Base-by-base conservation (phyloP, 805 yeast species). In the Ogataea trehalophila region DNA sequence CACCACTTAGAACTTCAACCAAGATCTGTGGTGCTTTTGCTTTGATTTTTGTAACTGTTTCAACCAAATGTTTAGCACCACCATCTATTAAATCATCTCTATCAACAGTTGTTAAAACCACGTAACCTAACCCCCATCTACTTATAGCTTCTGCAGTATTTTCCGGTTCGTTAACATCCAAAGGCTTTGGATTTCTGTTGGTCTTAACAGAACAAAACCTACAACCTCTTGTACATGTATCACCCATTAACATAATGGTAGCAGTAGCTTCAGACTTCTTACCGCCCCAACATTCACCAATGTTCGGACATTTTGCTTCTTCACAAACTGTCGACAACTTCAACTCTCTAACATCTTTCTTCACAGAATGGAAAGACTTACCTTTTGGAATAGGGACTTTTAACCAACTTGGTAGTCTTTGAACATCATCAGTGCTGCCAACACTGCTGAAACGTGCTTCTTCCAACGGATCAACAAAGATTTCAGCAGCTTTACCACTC, bases 271-370 rank as follows among this genome's bases (percentile, higher is more conserved):
- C 92, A 6, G 92, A 80, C 65, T 91, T 85, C 59, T 83, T 80
- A 31, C 99, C 99, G 47, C 99, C 98, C 99, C 99, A 94, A 69
- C 99, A 94, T 66, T 94, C 99, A 44, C 98, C 97, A 52, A 94
- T 94, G 66, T 94, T 94, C n/a, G 99, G 99, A 69, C 99, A 94
- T 62, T 94, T 85, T 5, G 99, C 99, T 62, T 94, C 99, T 68
- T 94, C 98, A 69, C 99, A 94, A 31, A 94, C 99, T 0, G 99
- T 94, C 35, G 96, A 85, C 44, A 94, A 72, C 54, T 89, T 88
- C 50, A 94, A 72, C 49, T 95, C 97, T 51, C 89, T 76, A 33
- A 94, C 83, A 62, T 94, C 99, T 42, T 80, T 77, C 62, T 92
- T 90, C 56, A 94, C 73, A 56, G 81, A 83, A 58, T 83, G 83